phyloP scores from a whole-genome alignment of 768 basidiomycete species.

The Daedaleopsis nitida region DNA sequence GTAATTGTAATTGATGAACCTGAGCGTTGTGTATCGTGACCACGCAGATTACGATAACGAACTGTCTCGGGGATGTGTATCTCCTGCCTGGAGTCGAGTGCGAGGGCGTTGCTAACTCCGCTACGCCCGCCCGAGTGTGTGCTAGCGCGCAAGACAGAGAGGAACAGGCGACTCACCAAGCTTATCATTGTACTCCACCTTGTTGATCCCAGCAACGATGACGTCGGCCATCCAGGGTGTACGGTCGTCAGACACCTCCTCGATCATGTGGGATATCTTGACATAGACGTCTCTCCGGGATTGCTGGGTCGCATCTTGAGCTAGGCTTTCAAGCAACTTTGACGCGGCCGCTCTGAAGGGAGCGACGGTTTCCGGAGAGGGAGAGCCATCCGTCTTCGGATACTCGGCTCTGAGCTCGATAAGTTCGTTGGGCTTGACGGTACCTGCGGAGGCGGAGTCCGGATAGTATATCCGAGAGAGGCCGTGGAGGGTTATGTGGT shows the following conservation, averaged over 20 bases:
- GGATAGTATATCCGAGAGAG: slow-evolving; percentile 64
- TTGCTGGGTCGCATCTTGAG: slow-evolving; percentile 42
- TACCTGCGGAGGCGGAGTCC: slow-evolving; percentile 45
- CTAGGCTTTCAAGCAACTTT: slow-evolving; percentile 66
- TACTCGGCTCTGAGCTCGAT: slow-evolving; percentile 31
- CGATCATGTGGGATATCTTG: slow-evolving; percentile 71
- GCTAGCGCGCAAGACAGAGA: neutral
- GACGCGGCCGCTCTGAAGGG: slow-evolving; percentile 72
- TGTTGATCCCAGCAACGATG: slow-evolving; percentile 59
- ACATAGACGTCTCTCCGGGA: slow-evolving; percentile 65
- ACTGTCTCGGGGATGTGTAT: neutral
- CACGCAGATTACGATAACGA: neutral
- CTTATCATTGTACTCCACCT: slow-evolving; percentile 67
- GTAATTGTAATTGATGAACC: too few relatives aligned
- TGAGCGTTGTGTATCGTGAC: neutral
- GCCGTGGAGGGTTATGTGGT: slow-evolving; percentile 73
- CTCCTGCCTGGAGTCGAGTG: neutral
- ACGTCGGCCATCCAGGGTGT: slow-evolving; percentile 81
- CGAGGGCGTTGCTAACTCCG: neutral
- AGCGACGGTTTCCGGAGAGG: slow-evolving; percentile 56
- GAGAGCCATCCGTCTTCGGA: slow-evolving; percentile 41
- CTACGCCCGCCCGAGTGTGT: neutral
- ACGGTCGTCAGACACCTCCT: slow-evolving; percentile 64
- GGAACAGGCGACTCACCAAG: slow-evolving; percentile 50
- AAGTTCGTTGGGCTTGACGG: slow-evolving; percentile 21